Base-by-base conservation (phyloP, 345 rosid genomes). In the Lepidium sativum region DNA sequence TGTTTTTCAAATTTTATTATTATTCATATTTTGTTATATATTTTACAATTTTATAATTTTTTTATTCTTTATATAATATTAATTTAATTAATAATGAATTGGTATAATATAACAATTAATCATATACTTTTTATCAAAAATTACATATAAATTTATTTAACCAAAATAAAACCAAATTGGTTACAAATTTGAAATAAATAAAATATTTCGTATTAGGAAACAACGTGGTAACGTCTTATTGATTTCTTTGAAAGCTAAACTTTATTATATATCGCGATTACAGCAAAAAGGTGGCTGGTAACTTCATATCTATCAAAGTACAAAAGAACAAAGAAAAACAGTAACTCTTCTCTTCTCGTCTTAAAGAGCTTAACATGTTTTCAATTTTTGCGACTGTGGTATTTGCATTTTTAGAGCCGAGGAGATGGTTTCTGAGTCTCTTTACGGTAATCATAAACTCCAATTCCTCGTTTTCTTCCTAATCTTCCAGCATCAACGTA, bases 401-500 rank as follows among this genome's bases (percentile, higher is more conserved):
- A 27, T 31, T 41, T 45, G 63, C n/a, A 50, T 72, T 52, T 42
- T 83, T 66, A 92, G 40, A 92, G 89, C 29, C 80, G 78, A 58
- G 88, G 32, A 37, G 83, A 68, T 35, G 69, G 61, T 35, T 75
- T 80, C 13, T 0, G 35, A 39, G 53, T 45, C 61, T 72, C 48
- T 12, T 76, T 75, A 10, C 69, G 75, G 65, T 92, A 84, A 42
- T 87, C 82, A 47, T 89, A 89, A 10, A 92, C 94, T 33, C 98
- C 96, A 18, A 87, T 9, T 14, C 89, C 87, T 25, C 80, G 71
- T 72, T 89, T 92, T 58, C 89, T 78, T 53, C 98, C 98, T 20
- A 86, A 75, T 17, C 85, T 83, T 39, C 95, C 95, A 2, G 95
- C 94, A 75, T 89, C 95, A 6, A 89, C 97, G 60, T 87, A 86